Evolutionary conservation across 2,329 filamentous ascomycete genomes (phyloP).

Genomic region (Boeremia lycopersici): DNA sequence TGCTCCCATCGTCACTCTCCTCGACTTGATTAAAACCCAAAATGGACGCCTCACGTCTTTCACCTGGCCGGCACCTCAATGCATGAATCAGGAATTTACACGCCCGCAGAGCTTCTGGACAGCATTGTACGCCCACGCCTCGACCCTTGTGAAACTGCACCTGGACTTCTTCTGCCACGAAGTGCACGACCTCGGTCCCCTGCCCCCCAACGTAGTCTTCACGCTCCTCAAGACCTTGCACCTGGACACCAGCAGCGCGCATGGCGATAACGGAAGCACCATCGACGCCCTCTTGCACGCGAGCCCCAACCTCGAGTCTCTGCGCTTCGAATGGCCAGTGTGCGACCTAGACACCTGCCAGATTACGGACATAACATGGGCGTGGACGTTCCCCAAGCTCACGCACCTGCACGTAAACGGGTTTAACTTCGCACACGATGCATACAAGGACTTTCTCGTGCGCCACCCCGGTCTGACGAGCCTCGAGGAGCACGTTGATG

Average conservation of each 20-base stretch:
- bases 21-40: neutral
- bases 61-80: neutral
- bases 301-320: neutral
- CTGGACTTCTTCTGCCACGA: slow-evolving; percentile 1
- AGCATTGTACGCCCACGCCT: neutral
- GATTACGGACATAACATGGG: neutral
- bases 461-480: neutral
- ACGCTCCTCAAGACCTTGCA: neutral
- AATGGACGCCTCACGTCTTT: neutral
- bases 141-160: neutral
- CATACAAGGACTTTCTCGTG: neutral
- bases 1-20: neutral
- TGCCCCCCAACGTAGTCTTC: neutral
- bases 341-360: neutral
- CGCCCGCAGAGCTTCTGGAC: neutral
- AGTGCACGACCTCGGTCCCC: neutral
- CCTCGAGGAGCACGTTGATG: neutral
- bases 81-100: neutral
- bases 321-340: neutral
- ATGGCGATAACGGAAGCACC: neutral
- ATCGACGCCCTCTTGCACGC: neutral
- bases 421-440: neutral
- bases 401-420: neutral
- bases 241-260: neutral
- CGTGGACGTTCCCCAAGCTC: neutral